Base-by-base conservation (phyloP, 768 basidiomycete species). In the Gloeopeniophorella convolvens region DNA sequence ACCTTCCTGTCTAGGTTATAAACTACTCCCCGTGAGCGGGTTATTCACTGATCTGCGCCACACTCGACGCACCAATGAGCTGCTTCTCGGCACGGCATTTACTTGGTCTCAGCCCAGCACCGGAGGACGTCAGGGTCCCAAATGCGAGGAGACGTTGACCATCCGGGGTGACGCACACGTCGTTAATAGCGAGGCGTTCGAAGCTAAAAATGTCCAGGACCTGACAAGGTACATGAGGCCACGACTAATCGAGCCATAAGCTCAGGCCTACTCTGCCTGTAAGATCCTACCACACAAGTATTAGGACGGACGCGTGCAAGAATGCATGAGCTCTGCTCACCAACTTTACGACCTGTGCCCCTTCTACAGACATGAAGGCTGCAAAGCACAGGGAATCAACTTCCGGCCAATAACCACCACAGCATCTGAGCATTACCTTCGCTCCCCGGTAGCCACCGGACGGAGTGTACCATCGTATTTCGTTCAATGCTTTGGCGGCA, bases 281-380 rank as follows among this genome's bases (percentile, higher is more conserved):
- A n/a, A 85, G 68, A 65, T 81, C 75, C 82, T 83, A 50, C 9
- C 9, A n/a, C 18, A n/a, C n/a, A 24, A 3, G 11, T 12, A 5
- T 40, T n/a, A 5, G 33, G 18, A 16, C 7, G 12, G 24, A 13
- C 20, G 7, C 4, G n/a, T 11, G 18, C 23, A 26, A 34, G n/a
- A 9, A n/a, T 13, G 4, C 15, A 35, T 28, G 6, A 21, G 32
- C 16, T 5, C 8, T 26, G 51, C 77, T 57, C 60, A 83, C 83
- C 58, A 86, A 54, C 65, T 82, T 82, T 3, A 72, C 69, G 6
- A 85, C 79, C 53, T 71, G 68, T 43, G 72, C 78, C 18, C 76
- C 78, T 64, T 88, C 84, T 12, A 87, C 80, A 4, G 82, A 83
- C 48, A 87, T 65, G 68, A 89, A 85, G 4, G 77, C 83, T 83